Evolutionary conservation across 2,329 filamentous ascomycete genomes (phyloP).

Genomic region (Xylariaceae sp.): DNA sequence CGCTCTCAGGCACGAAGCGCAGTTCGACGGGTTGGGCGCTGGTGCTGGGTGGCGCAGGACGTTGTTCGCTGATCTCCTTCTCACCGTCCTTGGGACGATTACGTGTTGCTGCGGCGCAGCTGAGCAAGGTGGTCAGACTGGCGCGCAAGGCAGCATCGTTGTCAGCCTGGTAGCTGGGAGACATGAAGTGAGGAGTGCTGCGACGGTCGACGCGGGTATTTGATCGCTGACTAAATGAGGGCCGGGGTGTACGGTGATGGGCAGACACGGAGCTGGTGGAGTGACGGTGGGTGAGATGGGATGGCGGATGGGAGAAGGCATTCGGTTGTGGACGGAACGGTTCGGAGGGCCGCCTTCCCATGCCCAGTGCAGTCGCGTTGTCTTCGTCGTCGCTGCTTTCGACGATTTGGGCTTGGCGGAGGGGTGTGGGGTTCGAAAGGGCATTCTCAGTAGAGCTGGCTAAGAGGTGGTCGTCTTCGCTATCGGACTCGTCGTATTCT

Average conservation of each 20-base stretch:
- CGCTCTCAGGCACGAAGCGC: constrained; percentile 57
- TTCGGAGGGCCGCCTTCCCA: constrained; percentile 56
- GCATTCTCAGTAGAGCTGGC: constrained; percentile 56
- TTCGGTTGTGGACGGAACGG: constrained; percentile 85
- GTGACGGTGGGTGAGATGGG: constrained; percentile 44
- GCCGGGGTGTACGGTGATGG: constrained; percentile 46
- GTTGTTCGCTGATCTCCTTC: constrained; percentile 36
- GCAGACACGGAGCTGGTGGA: constrained; percentile 48
- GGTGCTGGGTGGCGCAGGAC: constrained; percentile 40
- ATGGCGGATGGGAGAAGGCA: constrained; percentile 80
- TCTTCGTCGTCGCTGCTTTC: constrained; percentile 50
- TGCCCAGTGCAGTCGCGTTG: constrained; percentile 77
- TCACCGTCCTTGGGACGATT: constrained; percentile 66
- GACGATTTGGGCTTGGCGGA: constrained; percentile 31
- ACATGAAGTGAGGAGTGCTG: constrained; percentile 61
- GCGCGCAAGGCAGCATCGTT: constrained; percentile 91
- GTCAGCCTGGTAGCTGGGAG: constrained; percentile 74
- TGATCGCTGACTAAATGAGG: constrained; percentile 46
- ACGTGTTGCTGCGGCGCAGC: constrained; percentile 87
- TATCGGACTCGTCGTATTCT: constrained; percentile 91
- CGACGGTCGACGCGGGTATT: constrained; percentile 44
- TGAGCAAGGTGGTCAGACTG: constrained; percentile 89
- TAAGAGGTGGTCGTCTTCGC: constrained; percentile 70
- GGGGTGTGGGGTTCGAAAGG: constrained; percentile 32
- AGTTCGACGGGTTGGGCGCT: constrained; percentile 55